Conservation (phyloP, 2,329 filamentous ascomycete species). For the Scedosporium dehoogii region DNA sequence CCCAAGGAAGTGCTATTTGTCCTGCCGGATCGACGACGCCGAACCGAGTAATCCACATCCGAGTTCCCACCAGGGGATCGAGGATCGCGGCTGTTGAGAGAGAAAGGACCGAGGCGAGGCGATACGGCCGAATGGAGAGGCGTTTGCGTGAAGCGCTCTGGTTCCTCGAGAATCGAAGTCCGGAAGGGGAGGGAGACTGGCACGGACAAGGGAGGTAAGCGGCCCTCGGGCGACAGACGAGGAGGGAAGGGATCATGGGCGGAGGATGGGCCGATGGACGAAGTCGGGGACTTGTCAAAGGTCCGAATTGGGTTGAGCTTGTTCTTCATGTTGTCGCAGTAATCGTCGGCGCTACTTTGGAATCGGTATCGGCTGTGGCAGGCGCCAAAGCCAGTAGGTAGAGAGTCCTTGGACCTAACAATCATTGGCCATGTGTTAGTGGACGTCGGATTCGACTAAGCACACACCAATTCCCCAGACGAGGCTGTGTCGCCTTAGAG, state of each 20-base stretch:
- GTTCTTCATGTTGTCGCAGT: conserved; percentile 42
- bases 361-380: conserved; percentile 41
- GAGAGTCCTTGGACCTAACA: conserved; percentile 30
- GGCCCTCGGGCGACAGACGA: conserved; percentile 26
- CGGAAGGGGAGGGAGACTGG: conserved; percentile 31
- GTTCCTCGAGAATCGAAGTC: conserved; percentile 30
- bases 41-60: conserved; percentile 39
- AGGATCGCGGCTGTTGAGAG: conserved; percentile 23
- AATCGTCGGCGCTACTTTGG: conserved; percentile 32
- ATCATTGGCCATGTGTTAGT: conserved; percentile 14
- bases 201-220: conserved; percentile 35
- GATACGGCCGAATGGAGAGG: conserved; percentile 38
- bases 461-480: neutral
- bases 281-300: conserved; percentile 30
- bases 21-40: conserved; percentile 30
- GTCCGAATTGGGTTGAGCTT: conserved; percentile 41
- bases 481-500: conserved; percentile 12
- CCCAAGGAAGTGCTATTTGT: conserved; percentile 31
- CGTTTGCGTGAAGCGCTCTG: conserved; percentile 33
- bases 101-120: conserved; percentile 32
- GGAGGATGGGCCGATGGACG: conserved; percentile 18
- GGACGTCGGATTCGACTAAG: neutral
- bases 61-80: conserved; percentile 32
- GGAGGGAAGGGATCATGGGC: conserved; percentile 26
- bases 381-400: conserved; percentile 34